These are phyloP conservation scores for Pichia sp. DNA, from an alignment of 1,139 yeast genomes.

Conservation along the genomic window DNA sequence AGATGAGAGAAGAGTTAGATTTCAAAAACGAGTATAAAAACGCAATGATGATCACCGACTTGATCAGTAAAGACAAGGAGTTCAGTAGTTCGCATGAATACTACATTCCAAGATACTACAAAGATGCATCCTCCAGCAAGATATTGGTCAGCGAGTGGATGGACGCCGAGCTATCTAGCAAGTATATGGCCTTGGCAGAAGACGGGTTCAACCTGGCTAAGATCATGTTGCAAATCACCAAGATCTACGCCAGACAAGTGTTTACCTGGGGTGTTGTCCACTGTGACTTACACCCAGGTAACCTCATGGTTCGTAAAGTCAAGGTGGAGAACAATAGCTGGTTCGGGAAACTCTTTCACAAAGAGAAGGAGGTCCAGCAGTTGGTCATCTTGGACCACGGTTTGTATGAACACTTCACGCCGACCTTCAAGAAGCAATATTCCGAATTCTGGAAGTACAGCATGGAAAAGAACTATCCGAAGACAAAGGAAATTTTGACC, in stretches of 20 bases:
- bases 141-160: constrained; percentile 73
- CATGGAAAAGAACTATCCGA: constrained; percentile 48
- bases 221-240: constrained; percentile 51
- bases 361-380: constrained; percentile 40
- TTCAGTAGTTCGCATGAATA: constrained; percentile 32
- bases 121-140: constrained; percentile 43
- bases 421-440: constrained; percentile 52
- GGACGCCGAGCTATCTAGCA: constrained; percentile 57
- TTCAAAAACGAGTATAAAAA: constrained; percentile 56
- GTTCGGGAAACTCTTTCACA: constrained; percentile 6
- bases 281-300: constrained; percentile 84
- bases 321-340: constrained; percentile 17
- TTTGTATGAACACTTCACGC: constrained; percentile 52
- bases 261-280: constrained; percentile 77
- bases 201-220: constrained; percentile 40
- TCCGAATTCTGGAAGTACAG: constrained; percentile 60
- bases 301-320: constrained; percentile 50
- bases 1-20: constrained; percentile 57
- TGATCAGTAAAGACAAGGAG: constrained; percentile 35
- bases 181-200: constrained; percentile 40
- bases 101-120: constrained; percentile 53
- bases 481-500: constrained; percentile 46
- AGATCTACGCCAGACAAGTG: constrained; percentile 61
- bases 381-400: constrained; percentile 76
- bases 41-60: constrained; percentile 35